Percentiles rank a stretch among this genome's conserved stretches.
These are phyloP conservation scores for Phytophthora meadii DNA, from an alignment of 352 stramenopile genomes.

Conservation along the genomic window DNA sequence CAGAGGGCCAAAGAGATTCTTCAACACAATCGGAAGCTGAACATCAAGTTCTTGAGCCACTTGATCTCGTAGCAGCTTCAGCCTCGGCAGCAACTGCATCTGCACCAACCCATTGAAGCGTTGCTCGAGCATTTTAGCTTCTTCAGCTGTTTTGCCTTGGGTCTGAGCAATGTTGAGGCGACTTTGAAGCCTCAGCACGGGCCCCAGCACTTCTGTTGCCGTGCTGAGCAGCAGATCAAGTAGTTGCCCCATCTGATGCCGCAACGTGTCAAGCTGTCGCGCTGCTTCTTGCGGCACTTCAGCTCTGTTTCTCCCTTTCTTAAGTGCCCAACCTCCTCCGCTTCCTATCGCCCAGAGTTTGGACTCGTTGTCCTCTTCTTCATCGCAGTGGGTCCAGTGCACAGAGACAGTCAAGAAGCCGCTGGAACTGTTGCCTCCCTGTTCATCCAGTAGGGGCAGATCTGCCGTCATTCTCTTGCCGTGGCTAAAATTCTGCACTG, in stretches of 20 bases:
- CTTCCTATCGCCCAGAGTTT: constrained; percentile 37
- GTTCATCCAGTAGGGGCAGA: constrained; percentile 39
- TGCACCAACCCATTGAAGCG: constrained; percentile 44
- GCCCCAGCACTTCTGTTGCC: constrained; percentile 46
- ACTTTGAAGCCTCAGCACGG: constrained; percentile 57
- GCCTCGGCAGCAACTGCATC: constrained; percentile 23
- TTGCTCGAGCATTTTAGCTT: constrained; percentile 76
- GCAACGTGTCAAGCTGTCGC: constrained; percentile 27
- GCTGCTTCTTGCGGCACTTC: constrained; percentile 28
- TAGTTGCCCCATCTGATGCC: constrained; percentile 24
- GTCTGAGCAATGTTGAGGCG: constrained; percentile 50
- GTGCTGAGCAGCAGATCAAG: constrained; percentile 37
- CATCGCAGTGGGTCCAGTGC: constrained; percentile 59
- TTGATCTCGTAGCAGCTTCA: constrained; percentile 14
- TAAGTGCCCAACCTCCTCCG: constrained; percentile 27
- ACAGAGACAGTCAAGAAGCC: constrained; percentile 59
- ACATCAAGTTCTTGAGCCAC: constrained; percentile 3
- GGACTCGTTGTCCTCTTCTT: constrained; percentile 14
- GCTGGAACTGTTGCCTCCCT: constrained; percentile 34
- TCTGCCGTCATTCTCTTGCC: constrained; percentile 51
- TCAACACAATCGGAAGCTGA: constrained; percentile 17
- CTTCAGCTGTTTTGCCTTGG: constrained; percentile 64
- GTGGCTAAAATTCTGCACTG: constrained; percentile 52
- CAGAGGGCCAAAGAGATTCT: constrained; percentile 23
- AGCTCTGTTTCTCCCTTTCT: constrained; percentile 30